Percentiles rank a stretch among this genome's conserved stretches.
Evolutionary conservation across 805 yeast species (phyloP).

Genomic region (Blastobotrys muscicola): DNA sequence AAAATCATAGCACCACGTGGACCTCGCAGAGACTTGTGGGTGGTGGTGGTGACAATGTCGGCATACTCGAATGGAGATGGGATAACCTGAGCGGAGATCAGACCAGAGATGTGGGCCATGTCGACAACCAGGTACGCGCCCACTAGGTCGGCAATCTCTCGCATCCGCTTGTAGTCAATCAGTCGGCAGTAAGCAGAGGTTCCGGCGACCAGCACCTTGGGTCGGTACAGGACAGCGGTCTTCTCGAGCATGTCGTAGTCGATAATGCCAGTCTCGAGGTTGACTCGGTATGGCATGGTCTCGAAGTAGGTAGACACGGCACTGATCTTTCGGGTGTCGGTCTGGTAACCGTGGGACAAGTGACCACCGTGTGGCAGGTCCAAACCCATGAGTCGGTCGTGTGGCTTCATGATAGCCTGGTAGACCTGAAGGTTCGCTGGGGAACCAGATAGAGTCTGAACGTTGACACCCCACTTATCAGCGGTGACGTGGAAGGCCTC

Average conservation of each 20-base stretch:
- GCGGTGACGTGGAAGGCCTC: constrained; percentile 75
- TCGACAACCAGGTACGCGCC: constrained; percentile 94
- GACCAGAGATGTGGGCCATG: constrained; percentile 98
- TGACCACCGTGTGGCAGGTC: constrained; percentile 99
- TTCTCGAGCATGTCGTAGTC: constrained; percentile 93
- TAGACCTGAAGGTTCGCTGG: constrained; percentile 97
- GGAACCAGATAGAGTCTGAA: constrained; percentile 92
- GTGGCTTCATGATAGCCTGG: constrained; percentile 89
- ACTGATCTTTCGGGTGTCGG: constrained; percentile 85
- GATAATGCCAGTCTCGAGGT: constrained; percentile 84
- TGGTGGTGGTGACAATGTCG: constrained; percentile 96
- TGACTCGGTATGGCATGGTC: constrained; percentile 96
- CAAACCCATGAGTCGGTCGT: constrained; percentile 95
- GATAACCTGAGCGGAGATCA: constrained; percentile 90
- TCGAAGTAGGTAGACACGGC: constrained; percentile 94
- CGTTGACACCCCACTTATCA: constrained; percentile 95
- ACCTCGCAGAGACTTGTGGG: constrained; percentile 97
- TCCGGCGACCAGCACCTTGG: constrained; percentile 94
- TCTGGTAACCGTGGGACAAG: constrained; percentile 96
- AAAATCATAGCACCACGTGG: constrained; percentile 99
- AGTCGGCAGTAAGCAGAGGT: constrained; percentile 96
- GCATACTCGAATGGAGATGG: constrained; percentile 96
- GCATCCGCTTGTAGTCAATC: constrained; percentile 94
- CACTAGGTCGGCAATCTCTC: constrained; percentile 91
- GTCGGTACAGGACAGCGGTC: constrained; percentile 86